These are phyloP conservation scores for Hirsutella minnesotensis DNA, from an alignment of 2,329 filamentous ascomycete species.

Conservation along the genomic window DNA sequence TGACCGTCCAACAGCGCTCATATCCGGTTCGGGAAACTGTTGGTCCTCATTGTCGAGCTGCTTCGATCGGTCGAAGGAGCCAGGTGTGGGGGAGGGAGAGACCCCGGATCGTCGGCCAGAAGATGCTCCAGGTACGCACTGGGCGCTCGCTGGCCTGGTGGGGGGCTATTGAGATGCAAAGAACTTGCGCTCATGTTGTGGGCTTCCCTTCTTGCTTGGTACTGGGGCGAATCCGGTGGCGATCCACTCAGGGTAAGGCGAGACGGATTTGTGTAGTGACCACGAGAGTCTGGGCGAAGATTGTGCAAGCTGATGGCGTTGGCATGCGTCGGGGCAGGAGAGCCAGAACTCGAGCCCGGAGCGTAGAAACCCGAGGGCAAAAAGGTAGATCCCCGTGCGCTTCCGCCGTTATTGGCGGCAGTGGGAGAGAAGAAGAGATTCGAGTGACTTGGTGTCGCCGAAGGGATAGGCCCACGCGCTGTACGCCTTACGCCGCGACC, in stretches of 20 bases:
- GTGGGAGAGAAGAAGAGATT: slow-evolving; percentile 95
- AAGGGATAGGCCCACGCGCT: slow-evolving; percentile 38
- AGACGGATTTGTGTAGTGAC: slow-evolving; percentile 28
- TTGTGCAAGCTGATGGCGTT: slow-evolving; percentile 50
- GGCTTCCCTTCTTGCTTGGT: slow-evolving; percentile 35
- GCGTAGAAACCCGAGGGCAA: slow-evolving; percentile 59
- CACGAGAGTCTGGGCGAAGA: slow-evolving; percentile 45
- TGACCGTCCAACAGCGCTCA: slow-evolving; percentile 4
- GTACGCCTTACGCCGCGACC: slow-evolving; percentile 41
- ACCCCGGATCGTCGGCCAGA: slow-evolving; percentile 59
- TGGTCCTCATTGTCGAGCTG: slow-evolving; percentile 2
- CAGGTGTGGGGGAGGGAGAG: slow-evolving; percentile 33
- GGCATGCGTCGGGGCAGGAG: slow-evolving; percentile 32
- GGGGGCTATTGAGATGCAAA: slow-evolving; percentile 43
- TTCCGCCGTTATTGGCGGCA: slow-evolving; percentile 47
- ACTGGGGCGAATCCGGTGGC: slow-evolving; percentile 54
- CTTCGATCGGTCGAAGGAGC: slow-evolving; percentile 11
- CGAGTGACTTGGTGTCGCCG: slow-evolving; percentile 47
- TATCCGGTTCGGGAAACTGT: slow-evolving; percentile 15
- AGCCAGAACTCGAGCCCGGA: slow-evolving; percentile 56
- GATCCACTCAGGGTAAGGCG: slow-evolving; percentile 35
- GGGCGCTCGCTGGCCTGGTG: slow-evolving; percentile 61
- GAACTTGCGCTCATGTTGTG: slow-evolving; percentile 57
- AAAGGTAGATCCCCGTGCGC: too few species aligned
- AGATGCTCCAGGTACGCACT: slow-evolving; percentile 86